Base-by-base conservation (phyloP, 1,284 basidiomycete species). In the Tilletia horrida region DNA sequence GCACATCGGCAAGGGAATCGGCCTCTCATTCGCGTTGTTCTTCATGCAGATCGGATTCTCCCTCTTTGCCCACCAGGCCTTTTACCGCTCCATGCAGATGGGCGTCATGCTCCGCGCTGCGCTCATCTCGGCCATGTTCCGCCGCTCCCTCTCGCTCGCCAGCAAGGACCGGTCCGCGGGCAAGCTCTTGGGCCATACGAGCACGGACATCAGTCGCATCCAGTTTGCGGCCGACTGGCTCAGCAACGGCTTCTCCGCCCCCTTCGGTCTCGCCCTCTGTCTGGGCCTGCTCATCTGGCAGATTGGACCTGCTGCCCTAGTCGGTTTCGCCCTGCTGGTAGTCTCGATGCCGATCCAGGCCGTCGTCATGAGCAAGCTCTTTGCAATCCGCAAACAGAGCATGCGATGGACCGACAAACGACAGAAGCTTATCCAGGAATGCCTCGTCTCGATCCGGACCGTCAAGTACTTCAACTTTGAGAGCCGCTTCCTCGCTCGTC, bases 131-230 rank as follows among this genome's bases (percentile, higher is more conserved):
- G 89, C 90, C 9, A 90, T 97, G 66, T 97, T 94, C 82, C 86
- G 88, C 40, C 88, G 89, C 61, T 88, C 91, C 1, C 85, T 96
- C 42, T 86, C 85, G 45, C 85, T 97, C 61, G 90, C 90, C 2
- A 88, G 90, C 23, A 90, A 92, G 63, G 88, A 92, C 9, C 87
- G 93, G n/a, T 88, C 89, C 2, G 88, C 88, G 25, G 92, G 92
- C 45, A 89, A 89, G 77, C 86, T 94, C 48, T 89, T 95, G 70
- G 95, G 93, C 77, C 91, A 94, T 83, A 94, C 97, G 73, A 93
- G 91, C 3, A 94, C 93, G 0, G 94, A 97, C 82, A 88, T 92
- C 40, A 90, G 89, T 18, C 87, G 93, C 44, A 91, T 97, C 79
- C 93, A 96, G 80, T 97, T 93, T 79, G 90, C 89, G 71, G 87